These are phyloP conservation scores for Neoascochyta sp. DNA, from an alignment of 2,329 filamentous ascomycete species.

Conservation along the genomic window DNA sequence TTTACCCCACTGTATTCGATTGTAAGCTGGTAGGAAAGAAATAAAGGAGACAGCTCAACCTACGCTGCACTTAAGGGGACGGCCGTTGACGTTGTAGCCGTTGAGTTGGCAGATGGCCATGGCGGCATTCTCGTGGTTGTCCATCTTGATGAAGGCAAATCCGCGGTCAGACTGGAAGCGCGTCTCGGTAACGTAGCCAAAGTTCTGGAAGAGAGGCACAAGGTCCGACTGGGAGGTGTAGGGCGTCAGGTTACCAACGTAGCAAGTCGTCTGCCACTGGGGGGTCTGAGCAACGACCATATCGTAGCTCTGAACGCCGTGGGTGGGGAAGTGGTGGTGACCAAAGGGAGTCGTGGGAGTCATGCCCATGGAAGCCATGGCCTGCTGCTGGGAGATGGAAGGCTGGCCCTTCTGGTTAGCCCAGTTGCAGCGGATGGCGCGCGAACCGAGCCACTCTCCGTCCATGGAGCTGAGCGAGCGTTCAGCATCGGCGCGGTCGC, in stretches of 20 bases:
- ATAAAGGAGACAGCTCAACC: constrained; percentile 45
- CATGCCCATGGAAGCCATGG: constrained; percentile 97
- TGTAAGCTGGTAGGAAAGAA: constrained; percentile 22
- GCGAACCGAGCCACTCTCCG: constrained; percentile 96
- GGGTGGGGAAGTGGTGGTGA: constrained; percentile 95
- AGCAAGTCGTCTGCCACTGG: constrained; percentile 96
- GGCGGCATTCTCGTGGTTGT: constrained; percentile 93
- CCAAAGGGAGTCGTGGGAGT: constrained; percentile 94
- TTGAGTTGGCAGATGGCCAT: constrained; percentile 98
- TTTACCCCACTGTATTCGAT: constrained; percentile 80
- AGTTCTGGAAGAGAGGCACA: constrained; percentile 97
- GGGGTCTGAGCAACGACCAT: constrained; percentile 95
- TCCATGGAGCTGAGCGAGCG: constrained; percentile 98
- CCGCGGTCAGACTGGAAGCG: constrained; percentile 97
- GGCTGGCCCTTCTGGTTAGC: constrained; percentile 99
- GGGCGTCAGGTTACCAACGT: constrained; percentile 94
- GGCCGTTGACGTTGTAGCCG: constrained; percentile 95
- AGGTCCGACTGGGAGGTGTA: constrained; percentile 97
- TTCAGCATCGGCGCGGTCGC: constrained; percentile 88
- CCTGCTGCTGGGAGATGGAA: constrained; percentile 95
- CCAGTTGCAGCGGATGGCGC: constrained; percentile 99
- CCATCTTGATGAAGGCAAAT: constrained; percentile 99
- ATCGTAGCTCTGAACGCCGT: constrained; percentile 95
- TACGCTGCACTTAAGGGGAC: constrained; percentile 97
- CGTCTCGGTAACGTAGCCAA: constrained; percentile 94